These are phyloP conservation scores for Penicillium hordei DNA, from an alignment of 2,329 filamentous ascomycete species.

Conservation along the genomic window DNA sequence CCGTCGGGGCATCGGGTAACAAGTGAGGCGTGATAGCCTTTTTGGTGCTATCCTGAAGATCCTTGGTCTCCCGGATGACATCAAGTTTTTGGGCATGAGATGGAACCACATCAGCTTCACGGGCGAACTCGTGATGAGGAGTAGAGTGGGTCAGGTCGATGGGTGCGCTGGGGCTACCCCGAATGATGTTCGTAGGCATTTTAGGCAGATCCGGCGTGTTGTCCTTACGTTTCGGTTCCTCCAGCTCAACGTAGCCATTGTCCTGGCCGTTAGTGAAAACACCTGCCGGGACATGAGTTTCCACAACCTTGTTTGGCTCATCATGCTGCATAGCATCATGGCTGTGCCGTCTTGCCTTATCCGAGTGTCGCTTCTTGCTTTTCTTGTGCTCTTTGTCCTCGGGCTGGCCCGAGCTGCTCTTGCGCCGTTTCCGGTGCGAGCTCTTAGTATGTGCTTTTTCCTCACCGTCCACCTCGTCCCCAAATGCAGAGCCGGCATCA, in stretches of 20 bases:
- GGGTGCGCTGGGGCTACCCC: background rate
- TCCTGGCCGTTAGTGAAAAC: background rate
- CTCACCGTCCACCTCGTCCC: conserved; percentile 25
- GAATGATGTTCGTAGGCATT: background rate
- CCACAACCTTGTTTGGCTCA: background rate
- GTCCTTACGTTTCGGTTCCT: no score
- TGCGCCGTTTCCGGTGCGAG: conserved; percentile 1
- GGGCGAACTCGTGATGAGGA: background rate
- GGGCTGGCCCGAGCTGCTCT: background rate
- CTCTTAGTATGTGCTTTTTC: background rate
- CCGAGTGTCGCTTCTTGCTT: conserved; percentile 1
- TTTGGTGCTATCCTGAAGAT: background rate
- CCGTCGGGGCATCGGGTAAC: background rate
- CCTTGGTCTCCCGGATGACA: background rate
- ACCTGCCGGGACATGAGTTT: background rate
- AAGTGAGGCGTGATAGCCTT: background rate
- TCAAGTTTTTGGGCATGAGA: background rate
- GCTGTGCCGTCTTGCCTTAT: background rate
- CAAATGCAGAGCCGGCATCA: conserved; percentile 13
- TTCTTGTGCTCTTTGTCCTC: background rate
- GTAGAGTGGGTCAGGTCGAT: background rate
- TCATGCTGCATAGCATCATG: background rate
- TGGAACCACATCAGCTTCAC: no score
- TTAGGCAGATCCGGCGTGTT: background rate
- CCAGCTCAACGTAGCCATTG: background rate